Evolutionary conservation across 306 rosid genomes (phyloP).

Genomic region (Vigna unguiculata): DNA sequence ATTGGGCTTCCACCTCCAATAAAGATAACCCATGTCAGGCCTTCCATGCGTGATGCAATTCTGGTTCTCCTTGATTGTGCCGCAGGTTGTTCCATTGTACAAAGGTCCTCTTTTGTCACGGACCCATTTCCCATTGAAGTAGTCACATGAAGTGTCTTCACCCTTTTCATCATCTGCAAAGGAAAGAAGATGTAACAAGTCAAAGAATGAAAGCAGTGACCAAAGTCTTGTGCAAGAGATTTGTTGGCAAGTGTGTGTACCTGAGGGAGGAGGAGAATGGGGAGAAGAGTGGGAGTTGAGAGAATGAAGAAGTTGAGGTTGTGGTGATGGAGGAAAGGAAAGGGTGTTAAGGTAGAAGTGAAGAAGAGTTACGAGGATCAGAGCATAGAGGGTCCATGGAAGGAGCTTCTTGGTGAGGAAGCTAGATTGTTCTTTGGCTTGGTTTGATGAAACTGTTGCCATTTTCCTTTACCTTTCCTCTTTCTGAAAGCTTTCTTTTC

Average conservation of each 20-base stretch:
- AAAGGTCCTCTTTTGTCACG: too few relatives aligned
- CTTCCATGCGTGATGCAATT: too few relatives aligned
- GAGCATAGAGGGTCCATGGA: conserved; percentile 64
- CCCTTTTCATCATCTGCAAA: conserved; percentile 59
- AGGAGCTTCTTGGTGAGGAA: conserved; percentile 57
- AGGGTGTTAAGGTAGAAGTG: conserved; percentile 68
- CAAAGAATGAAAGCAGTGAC: too few relatives aligned
- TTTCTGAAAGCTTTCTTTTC: background rate
- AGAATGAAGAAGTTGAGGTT: conserved; percentile 50
- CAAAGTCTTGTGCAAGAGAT: too few relatives aligned
- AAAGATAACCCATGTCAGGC: too few relatives aligned
- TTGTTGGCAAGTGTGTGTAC: conserved; percentile 17
- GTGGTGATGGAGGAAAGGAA: conserved; percentile 47
- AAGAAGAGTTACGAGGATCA: conserved; percentile 72
- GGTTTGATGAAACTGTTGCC: conserved; percentile 44
- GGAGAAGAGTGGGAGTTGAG: conserved; percentile 37
- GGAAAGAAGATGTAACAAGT: conserved; percentile 10
- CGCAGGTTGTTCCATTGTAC: too few relatives aligned
- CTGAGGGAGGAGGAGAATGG: conserved; percentile 44
- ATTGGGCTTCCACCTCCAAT: too few relatives aligned
- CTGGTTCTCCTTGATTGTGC: too few relatives aligned
- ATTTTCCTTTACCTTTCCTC: conserved; percentile 47
- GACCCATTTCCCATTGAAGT: too few relatives aligned
- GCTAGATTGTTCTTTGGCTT: conserved; percentile 55
- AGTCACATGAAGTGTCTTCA: too few relatives aligned